Evolutionary conservation across 306 rosid species (phyloP).

Genomic region (Castanea sativa): DNA sequence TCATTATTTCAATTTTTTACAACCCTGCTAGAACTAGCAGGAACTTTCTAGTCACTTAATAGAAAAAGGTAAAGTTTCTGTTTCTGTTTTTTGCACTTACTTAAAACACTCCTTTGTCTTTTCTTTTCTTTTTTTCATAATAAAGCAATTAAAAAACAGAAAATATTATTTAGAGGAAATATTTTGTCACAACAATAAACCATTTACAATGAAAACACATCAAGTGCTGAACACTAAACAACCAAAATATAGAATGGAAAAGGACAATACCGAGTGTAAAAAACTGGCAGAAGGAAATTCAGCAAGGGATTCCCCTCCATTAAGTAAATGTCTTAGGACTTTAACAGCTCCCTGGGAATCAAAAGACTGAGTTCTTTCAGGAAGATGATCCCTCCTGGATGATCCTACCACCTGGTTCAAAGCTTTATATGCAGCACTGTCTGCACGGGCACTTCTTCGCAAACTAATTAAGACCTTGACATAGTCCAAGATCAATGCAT

Average conservation of each 20-base stretch:
- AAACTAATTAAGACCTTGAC: conserved; percentile 73
- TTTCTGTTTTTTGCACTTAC: not conserved
- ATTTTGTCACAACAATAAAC: not conserved
- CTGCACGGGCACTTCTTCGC: conserved; percentile 70
- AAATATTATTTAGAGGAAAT: not conserved
- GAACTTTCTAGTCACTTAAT: not conserved
- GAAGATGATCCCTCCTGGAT: conserved; percentile 44
- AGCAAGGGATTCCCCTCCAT: conserved; percentile 80
- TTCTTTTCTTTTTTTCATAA: not conserved
- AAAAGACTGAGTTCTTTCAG: conserved; percentile 37
- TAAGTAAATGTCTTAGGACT: conserved; percentile 43
- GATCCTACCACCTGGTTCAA: conserved; percentile 68
- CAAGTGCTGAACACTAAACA: conserved; percentile 19
- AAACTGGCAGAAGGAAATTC: conserved; percentile 92
- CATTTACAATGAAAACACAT: not conserved
- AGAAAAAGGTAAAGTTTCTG: not conserved
- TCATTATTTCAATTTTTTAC: not conserved
- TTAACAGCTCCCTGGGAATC: conserved; percentile 39
- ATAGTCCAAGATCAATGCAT: conserved; percentile 84
- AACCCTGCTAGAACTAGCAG: not conserved
- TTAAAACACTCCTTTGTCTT: not conserved
- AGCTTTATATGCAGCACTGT: conserved; percentile 66
- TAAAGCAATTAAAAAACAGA: not conserved
- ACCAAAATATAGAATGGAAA: conserved; percentile 18
- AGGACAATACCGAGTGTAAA: conserved; percentile 65